Evolutionary conservation across 441 rosid genomes (phyloP).

Genomic region (Gossypium davidsonii): DNA sequence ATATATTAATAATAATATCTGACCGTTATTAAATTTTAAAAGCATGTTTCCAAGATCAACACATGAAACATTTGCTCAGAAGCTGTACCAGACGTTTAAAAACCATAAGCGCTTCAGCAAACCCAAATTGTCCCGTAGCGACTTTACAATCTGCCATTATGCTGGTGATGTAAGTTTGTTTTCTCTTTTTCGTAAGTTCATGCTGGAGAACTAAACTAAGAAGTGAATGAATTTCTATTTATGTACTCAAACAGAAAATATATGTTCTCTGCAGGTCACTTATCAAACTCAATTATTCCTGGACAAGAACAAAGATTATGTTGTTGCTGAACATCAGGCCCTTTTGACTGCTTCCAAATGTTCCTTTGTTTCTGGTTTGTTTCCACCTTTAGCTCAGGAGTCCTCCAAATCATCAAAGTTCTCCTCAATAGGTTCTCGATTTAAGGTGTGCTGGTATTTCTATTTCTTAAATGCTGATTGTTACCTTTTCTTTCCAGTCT

Average conservation of each 20-base stretch:
- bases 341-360: conserved; percentile 84
- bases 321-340: conserved; percentile 96
- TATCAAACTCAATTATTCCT: conserved; percentile 91
- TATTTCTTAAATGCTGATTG: conserved; percentile 3
- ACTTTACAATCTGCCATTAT: conserved; percentile 93
- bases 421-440: conserved; percentile 95
- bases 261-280: conserved; percentile 59
- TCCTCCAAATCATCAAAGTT: conserved; percentile 83
- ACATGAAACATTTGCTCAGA: conserved; percentile 98
- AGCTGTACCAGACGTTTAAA: conserved; percentile 90
- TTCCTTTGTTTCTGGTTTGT: conserved; percentile 81
- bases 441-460: conserved; percentile 60
- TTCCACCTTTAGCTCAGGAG: conserved; percentile 71
- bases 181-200: conserved; percentile 6
- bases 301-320: conserved; percentile 99
- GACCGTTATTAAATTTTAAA: background rate
- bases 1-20: conserved; percentile 13
- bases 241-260: conserved; percentile 8
- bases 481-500: conserved; percentile 6
- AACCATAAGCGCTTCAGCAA: conserved; percentile 87
- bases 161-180: conserved; percentile 84
- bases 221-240: conserved; percentile 3
- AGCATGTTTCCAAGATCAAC: conserved; percentile 99
- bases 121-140: conserved; percentile 88
- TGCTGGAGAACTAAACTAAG: conserved; percentile 13